These are phyloP conservation scores for Thyridium curvatum DNA, from an alignment of 2,329 filamentous ascomycete species.

Conservation along the genomic window DNA sequence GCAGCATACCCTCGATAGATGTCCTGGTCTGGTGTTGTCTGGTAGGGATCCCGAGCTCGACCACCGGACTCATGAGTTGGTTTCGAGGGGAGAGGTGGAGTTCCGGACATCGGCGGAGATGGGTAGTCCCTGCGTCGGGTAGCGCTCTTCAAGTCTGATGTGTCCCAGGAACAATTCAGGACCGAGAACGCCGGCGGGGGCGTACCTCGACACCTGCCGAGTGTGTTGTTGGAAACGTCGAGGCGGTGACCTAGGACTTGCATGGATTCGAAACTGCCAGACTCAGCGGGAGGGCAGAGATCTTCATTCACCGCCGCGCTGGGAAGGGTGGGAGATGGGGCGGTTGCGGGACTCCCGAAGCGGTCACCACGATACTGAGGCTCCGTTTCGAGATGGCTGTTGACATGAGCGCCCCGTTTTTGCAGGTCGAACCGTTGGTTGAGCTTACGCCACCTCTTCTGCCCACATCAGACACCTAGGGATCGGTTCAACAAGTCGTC, in stretches of 20 bases:
- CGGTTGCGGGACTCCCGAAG: too few relatives aligned
- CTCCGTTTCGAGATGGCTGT: too few relatives aligned
- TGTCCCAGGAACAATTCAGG: constrained; percentile 49
- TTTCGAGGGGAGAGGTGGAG: constrained; percentile 55
- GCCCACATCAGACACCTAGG: too few relatives aligned
- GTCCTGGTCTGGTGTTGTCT: constrained; percentile 39
- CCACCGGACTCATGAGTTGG: constrained; percentile 50
- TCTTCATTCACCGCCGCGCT: too few relatives aligned
- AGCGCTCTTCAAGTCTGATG: constrained; percentile 47
- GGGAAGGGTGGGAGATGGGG: too few relatives aligned
- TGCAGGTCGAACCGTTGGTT: constrained; percentile 9
- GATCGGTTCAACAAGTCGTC: too few relatives aligned
- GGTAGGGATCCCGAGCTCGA: constrained; percentile 43
- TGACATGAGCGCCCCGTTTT: too few relatives aligned
- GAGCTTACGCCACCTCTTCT: too few relatives aligned
- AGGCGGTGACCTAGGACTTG: constrained; percentile 39
- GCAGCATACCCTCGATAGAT: constrained; percentile 37
- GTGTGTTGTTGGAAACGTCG: constrained; percentile 37
- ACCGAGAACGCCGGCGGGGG: constrained; percentile 47
- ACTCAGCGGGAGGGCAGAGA: too few relatives aligned
- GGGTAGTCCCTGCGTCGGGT: constrained; percentile 57
- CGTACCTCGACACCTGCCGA: constrained; percentile 54
- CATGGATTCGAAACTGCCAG: constrained; percentile 36
- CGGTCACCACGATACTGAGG: too few relatives aligned
- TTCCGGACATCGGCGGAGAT: constrained; percentile 70